These are phyloP conservation scores for Periconia sp. DNA, from an alignment of 2,329 filamentous ascomycete genomes.

Conservation along the genomic window DNA sequence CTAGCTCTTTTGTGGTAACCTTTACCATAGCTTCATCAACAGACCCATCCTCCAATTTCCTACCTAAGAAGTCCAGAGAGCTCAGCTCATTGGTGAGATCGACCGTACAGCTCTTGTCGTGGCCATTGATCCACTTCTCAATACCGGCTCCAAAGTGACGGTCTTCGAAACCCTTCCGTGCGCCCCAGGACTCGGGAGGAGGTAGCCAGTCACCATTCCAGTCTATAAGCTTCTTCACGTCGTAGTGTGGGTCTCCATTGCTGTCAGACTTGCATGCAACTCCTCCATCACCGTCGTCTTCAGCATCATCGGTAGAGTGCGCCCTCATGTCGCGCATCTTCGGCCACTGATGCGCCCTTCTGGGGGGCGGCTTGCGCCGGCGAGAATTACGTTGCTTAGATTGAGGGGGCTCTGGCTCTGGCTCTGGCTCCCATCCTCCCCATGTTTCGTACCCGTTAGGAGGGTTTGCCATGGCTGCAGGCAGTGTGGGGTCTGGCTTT, in stretches of 20 bases:
- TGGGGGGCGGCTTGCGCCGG: constrained; percentile 13
- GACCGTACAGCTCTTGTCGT: constrained; percentile 16
- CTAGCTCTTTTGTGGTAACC: constrained; percentile 28
- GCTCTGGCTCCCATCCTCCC: constrained; percentile 17
- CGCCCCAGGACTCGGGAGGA: constrained; percentile 55
- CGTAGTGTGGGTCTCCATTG: constrained; percentile 39
- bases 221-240: constrained; percentile 47
- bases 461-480: too few relatives aligned
- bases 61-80: neutral
- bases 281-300: constrained; percentile 31
- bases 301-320: constrained; percentile 12
- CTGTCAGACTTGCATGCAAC: constrained; percentile 30
- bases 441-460: too few relatives aligned
- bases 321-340: constrained; percentile 36
- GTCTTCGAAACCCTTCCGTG: constrained; percentile 33
- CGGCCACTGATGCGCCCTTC: constrained; percentile 25
- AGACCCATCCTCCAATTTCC: too few relatives aligned
- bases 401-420: constrained; percentile 4
- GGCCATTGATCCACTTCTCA: constrained; percentile 37
- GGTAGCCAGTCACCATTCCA: constrained; percentile 56
- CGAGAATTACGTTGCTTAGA: constrained; percentile 20
- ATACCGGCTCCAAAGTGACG: constrained; percentile 42
- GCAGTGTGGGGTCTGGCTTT: too few relatives aligned
- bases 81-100: constrained; percentile 6
- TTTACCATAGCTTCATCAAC: neutral